Evolutionary conservation across 495 filamentous ascomycete species (phyloP).

Genomic region (Tuber brumale): DNA sequence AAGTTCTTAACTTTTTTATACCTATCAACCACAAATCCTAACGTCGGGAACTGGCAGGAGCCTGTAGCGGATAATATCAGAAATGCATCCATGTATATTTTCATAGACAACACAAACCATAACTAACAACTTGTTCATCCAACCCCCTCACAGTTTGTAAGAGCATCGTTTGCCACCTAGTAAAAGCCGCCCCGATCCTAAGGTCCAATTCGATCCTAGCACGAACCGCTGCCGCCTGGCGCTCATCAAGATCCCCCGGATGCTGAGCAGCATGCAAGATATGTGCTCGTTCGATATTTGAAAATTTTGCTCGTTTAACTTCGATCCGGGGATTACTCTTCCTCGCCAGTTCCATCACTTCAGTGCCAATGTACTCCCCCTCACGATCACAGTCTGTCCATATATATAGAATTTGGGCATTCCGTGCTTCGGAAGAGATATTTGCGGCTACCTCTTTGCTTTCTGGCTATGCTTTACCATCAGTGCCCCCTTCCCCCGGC

Average conservation of each 20-base stretch:
- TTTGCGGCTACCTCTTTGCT: constrained; percentile 75
- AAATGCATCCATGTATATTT: not conserved
- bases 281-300: constrained; percentile 90
- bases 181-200: constrained; percentile 84
- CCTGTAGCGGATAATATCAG: constrained; percentile 47
- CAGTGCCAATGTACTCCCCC: constrained; percentile 92
- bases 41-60: constrained; percentile 92
- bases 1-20: constrained; percentile 92
- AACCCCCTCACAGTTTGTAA: constrained; percentile 62
- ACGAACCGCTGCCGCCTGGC: constrained; percentile 77
- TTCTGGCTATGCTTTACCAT: constrained; percentile 51
- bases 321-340: constrained; percentile 66
- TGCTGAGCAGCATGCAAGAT: constrained; percentile 75
- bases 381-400: constrained; percentile 99
- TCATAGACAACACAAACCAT: constrained; percentile 52
- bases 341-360: constrained; percentile 74
- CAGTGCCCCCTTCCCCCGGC: not conserved
- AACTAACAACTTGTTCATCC: constrained; percentile 65
- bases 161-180: constrained; percentile 73
- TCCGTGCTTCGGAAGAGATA: constrained; percentile 68
- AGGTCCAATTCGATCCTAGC: constrained; percentile 90
- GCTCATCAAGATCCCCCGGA: constrained; percentile 72
- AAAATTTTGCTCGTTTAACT: constrained; percentile 82
- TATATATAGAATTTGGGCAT: constrained; percentile 69
- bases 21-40: constrained; percentile 93